Base-by-base conservation (phyloP, 164 flowering plant species). In the Cinnamomum micranthum region DNA sequence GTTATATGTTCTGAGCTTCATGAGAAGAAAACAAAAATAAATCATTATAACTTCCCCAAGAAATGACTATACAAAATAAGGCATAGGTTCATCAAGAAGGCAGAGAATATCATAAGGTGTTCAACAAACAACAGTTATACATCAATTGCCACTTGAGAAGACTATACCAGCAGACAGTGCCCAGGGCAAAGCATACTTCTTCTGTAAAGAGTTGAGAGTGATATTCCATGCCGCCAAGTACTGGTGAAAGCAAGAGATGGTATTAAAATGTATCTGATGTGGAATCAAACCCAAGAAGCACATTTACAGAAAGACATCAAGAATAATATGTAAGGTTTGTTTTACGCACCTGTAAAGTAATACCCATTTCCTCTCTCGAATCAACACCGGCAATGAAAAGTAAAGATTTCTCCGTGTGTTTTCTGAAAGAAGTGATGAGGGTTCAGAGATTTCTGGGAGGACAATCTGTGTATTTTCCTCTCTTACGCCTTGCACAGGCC, bases 221-320 rank as follows among this genome's bases (percentile, higher is more conserved):
- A 94, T 80, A 96, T 91, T 7, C 98, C 99, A 84, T 96, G 94
- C 84, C 93, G 90, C 97, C 97, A 94, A 35, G 99, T 96, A 77
- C 99, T 96, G 89, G 80, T 58, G 75, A 52, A 59, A 35, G 79
- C 65, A 33, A 78, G 7, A 52, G 14, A 58, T 2, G 51, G 58
- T 50, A 67, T 67, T 22, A 25, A 12, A 74, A 74, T 2, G 24
- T 50, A 31, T 55, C 60, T 1, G 19, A 55, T 55, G 60, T 9
- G 47, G 47, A 41, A 41, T 41, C 73, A 74, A 71, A 60, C 25
- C 60, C 12, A 69, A 17, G 41, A 73, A 6, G 27, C 73, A 71
- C 22, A 62, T 51, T 6, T 65, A 55, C 50, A 27, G 50, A 6
- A 27, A 28, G 33, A 17, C 20, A 67, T 25, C 13, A 12, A 31